Evolutionary conservation across 163 green algal genomes (phyloP).

Genomic region (Coccomyxa subellipsoidea): DNA sequence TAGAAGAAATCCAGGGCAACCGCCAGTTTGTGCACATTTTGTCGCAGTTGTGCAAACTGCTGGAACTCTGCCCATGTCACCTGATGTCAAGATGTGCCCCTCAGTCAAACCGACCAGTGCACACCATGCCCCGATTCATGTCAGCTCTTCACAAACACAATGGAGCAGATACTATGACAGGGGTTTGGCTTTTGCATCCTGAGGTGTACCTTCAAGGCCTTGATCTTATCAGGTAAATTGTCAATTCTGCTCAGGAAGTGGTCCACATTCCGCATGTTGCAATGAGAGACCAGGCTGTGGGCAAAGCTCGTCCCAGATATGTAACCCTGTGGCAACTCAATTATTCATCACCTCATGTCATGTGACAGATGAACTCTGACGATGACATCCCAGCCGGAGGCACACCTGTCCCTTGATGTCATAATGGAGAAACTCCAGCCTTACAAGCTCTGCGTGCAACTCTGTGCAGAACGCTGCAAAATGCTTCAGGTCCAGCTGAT

Average conservation of each 20-base stretch:
- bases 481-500: slow-evolving; percentile 43
- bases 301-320: slow-evolving; percentile 63
- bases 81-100: not conserved
- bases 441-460: slow-evolving; percentile 62
- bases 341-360: too few species aligned
- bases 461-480: slow-evolving; percentile 62
- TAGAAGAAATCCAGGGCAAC: slow-evolving; percentile 32
- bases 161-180: too few species aligned
- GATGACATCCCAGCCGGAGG: too few species aligned
- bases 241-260: slow-evolving; percentile 53
- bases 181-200: too few species aligned
- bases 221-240: slow-evolving; percentile 17
- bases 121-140: too few species aligned
- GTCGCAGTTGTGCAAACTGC: slow-evolving; percentile 36
- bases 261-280: slow-evolving; percentile 51
- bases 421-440: slow-evolving; percentile 70
- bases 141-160: too few species aligned
- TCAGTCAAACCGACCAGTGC: too few species aligned
- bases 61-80: slow-evolving; percentile 51
- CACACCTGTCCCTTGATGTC: slow-evolving; percentile 11
- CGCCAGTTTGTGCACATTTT: slow-evolving; percentile 42
- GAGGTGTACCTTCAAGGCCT: slow-evolving; percentile 17
- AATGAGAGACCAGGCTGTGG: slow-evolving; percentile 47
- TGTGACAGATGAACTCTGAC: too few species aligned
- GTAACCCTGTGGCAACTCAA: slow-evolving; percentile 29